These are phyloP conservation scores for Phialophora macrospora DNA, from an alignment of 2,329 filamentous ascomycete species.

Conservation along the genomic window DNA sequence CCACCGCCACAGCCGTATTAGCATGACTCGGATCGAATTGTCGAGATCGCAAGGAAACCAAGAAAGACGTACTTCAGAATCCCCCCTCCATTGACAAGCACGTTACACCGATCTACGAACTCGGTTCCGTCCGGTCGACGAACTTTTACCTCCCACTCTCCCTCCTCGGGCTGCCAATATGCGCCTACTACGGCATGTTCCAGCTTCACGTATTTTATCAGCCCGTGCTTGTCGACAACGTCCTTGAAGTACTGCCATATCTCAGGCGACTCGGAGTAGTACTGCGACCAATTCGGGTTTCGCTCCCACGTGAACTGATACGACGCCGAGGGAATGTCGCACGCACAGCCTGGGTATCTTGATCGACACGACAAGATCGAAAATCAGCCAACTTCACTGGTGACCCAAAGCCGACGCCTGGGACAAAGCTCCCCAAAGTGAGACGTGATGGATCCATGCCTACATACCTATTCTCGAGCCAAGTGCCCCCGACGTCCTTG, in stretches of 20 bases:
- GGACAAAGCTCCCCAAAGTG: neutral
- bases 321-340: slow-evolving; percentile 49
- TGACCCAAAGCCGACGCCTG: slow-evolving; percentile 29
- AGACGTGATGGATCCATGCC: neutral
- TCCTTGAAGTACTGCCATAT: slow-evolving; percentile 42
- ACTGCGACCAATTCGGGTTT: slow-evolving; percentile 35
- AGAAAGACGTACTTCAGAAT: slow-evolving; percentile 47
- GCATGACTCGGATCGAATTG: slow-evolving; percentile 41
- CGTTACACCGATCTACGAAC: slow-evolving; percentile 38
- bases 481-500: slow-evolving; percentile 42
- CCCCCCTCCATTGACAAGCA: slow-evolving; percentile 42
- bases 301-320: slow-evolving; percentile 41
- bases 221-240: slow-evolving; percentile 37
- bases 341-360: slow-evolving; percentile 49
- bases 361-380: neutral
- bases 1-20: slow-evolving; percentile 39
- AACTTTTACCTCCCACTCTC: slow-evolving; percentile 42
- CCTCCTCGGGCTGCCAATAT: slow-evolving; percentile 41
- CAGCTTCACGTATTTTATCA: slow-evolving; percentile 41
- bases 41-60: neutral
- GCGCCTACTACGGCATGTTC: slow-evolving; percentile 41
- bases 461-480: slow-evolving; percentile 41
- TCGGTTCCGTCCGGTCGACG: slow-evolving; percentile 34
- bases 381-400: neutral
- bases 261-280: slow-evolving; percentile 39